Conservation (phyloP, 352 stramenopile species). For the Phytophthora sp. region DNA sequence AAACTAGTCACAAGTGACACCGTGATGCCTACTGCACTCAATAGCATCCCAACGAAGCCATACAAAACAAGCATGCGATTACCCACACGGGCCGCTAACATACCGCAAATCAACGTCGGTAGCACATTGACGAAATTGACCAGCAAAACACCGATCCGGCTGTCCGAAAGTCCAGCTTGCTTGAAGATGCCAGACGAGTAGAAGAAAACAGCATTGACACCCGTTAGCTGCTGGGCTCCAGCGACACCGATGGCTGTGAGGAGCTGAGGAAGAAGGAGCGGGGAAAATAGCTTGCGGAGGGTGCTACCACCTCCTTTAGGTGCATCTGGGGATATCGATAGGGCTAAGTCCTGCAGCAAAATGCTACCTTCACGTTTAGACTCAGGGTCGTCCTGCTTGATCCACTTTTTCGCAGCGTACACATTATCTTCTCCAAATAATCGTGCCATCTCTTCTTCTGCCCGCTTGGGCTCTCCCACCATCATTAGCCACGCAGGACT, state of each 20-base stretch:
- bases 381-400: constrained; percentile 22
- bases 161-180: constrained; percentile 53
- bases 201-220: constrained; percentile 72
- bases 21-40: constrained; percentile 53
- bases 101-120: constrained; percentile 42
- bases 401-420: constrained; percentile 24
- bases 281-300: constrained; percentile 15
- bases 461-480: constrained; percentile 14
- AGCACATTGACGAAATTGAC: constrained; percentile 63
- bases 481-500: constrained; percentile 51
- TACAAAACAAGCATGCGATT: constrained; percentile 54
- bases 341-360: constrained; percentile 16
- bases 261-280: constrained; percentile 40
- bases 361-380: constrained; percentile 17
- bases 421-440: constrained; percentile 40
- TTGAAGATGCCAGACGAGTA: constrained; percentile 73
- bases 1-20: constrained; percentile 34
- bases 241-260: constrained; percentile 51
- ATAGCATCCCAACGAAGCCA: constrained; percentile 50
- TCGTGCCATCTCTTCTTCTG: constrained; percentile 27
- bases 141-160: constrained; percentile 52
- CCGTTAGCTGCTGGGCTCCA: constrained; percentile 53
- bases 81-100: constrained; percentile 37
- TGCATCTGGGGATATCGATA: constrained; percentile 25
- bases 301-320: constrained; percentile 13